Percentiles rank a stretch among this genome's conserved stretches.
Evolutionary conservation across 1,139 yeast genomes (phyloP).

Genomic region (Citeromyces hawaiiensis): DNA sequence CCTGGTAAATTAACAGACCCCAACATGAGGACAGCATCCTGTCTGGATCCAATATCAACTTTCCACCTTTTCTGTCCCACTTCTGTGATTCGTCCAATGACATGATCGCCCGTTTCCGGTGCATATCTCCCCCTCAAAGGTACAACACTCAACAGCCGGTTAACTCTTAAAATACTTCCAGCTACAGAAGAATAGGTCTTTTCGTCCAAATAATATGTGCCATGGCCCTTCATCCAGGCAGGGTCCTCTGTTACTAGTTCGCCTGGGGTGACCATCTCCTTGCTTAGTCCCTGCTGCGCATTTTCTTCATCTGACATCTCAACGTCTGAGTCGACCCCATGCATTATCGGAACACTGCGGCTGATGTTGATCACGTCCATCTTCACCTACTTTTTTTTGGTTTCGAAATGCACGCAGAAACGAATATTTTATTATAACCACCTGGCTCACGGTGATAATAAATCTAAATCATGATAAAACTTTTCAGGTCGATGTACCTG

Average conservation of each 20-base stretch:
- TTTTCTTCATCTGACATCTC: neutral
- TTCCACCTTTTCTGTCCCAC: conserved; percentile 94
- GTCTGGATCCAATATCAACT: conserved; percentile 89
- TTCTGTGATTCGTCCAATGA: conserved; percentile 88
- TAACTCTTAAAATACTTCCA: conserved; percentile 78
- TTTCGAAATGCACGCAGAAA: neutral
- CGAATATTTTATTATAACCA: too few relatives aligned
- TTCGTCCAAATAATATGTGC: conserved; percentile 67
- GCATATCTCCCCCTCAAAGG: conserved; percentile 80
- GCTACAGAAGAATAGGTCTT: conserved; percentile 85
- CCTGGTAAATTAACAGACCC: conserved; percentile 98
- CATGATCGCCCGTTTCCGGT: conserved; percentile 95
- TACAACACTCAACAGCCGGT: conserved; percentile 71
- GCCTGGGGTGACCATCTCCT: conserved; percentile 81
- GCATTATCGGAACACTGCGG: neutral
- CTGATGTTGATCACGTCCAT: neutral
- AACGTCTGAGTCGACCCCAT: neutral
- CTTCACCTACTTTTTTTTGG: too few relatives aligned
- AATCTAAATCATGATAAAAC: too few relatives aligned
- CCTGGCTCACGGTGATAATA: too few relatives aligned
- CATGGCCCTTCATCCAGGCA: conserved; percentile 98
- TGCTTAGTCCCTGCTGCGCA: conserved; percentile 1
- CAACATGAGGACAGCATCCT: conserved; percentile 82
- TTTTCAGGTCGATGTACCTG: too few relatives aligned
- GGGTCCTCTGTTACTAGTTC: conserved; percentile 92